Base-by-base conservation (phyloP, 2,329 filamentous ascomycete genomes). In the Akanthomyces uredinophilus region DNA sequence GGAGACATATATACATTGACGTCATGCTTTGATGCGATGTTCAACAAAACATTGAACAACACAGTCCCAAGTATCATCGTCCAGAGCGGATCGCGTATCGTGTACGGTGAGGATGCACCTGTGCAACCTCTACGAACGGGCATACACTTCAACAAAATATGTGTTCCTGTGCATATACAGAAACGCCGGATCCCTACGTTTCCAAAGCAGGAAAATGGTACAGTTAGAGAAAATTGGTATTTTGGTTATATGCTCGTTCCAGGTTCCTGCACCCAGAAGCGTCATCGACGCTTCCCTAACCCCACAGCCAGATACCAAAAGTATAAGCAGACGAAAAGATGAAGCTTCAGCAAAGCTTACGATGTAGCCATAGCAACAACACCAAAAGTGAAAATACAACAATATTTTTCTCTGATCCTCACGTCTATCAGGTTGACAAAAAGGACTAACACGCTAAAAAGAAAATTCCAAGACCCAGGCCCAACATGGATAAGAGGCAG, bases 271-370 rank as follows among this genome's bases (percentile, higher is more conserved):
- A 5, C 53, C 53, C n/a, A 55, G 39, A 55, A 29, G 22, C 3
- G 32, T 32, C 16, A 11, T 24, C 27, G 44, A 49, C 20, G 14
- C 29, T 4, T 41, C 16, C 22, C 5, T 29, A 16, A 20, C 20
- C 18, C 44, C 32, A 20, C 22, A 27, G n/a, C 44, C 27, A 44
- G 22, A 55, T 32, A 55, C 39, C 22, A 43, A 50, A 35, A 52
- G 22, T n/a, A 32, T 39, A 39, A 16, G 51, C 50, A 18, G 49
- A 22, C n/a, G n/a, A 50, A 44, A 8, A 35, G 32, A 43, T 41
- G 47, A 18, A 54, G 46, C 24, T 50, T 41, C 39, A 60, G 47
- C 49, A 60, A 60, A n/a, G 20, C 44, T 51, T 60, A 16, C 27
- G 2, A 5, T 43, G 32, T 24, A 46, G 49, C 50, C 39, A 46